Evolutionary conservation across 1,139 yeast species (phyloP).

Genomic region (Geotrichum klebahnii): DNA sequence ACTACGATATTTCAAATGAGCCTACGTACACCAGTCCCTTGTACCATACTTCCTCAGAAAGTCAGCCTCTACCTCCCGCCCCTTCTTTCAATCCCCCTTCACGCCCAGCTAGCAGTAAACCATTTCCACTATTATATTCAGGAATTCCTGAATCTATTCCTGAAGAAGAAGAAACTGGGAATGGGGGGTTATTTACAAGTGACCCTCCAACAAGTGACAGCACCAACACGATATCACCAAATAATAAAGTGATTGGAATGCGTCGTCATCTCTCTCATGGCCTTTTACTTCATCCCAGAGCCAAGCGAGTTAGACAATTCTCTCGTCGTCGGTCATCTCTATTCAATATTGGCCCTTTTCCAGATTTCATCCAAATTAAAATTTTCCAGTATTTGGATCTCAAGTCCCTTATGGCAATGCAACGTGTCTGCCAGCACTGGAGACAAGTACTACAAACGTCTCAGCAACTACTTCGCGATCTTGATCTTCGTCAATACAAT

Average conservation of each 20-base stretch:
- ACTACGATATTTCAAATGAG: neutral
- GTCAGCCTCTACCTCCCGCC: neutral
- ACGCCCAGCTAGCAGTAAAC: slow-evolving; percentile 4
- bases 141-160: slow-evolving; percentile 12
- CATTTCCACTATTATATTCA: slow-evolving; percentile 2
- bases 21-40: too few species aligned
- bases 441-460: slow-evolving; percentile 59
- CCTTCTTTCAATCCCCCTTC: neutral
- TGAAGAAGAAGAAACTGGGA: slow-evolving; percentile 16
- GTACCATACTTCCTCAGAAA: too few species aligned
- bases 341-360: slow-evolving; percentile 53
- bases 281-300: slow-evolving; percentile 24
- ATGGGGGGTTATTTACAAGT: neutral
- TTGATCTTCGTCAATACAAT: slow-evolving; percentile 60
- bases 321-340: slow-evolving; percentile 55
- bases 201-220: slow-evolving; percentile 9
- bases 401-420: slow-evolving; percentile 54
- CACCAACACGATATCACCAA: neutral
- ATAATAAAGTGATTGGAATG: neutral
- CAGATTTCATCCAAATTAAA: slow-evolving; percentile 53
- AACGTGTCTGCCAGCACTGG: slow-evolving; percentile 61
- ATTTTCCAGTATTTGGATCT: slow-evolving; percentile 53
- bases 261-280: slow-evolving; percentile 13
- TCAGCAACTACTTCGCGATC: slow-evolving; percentile 46
- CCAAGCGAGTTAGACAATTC: slow-evolving; percentile 34